Evolutionary conservation across 129 eudicot species (phyloP).

Genomic region (Scalesia atractyloides): DNA sequence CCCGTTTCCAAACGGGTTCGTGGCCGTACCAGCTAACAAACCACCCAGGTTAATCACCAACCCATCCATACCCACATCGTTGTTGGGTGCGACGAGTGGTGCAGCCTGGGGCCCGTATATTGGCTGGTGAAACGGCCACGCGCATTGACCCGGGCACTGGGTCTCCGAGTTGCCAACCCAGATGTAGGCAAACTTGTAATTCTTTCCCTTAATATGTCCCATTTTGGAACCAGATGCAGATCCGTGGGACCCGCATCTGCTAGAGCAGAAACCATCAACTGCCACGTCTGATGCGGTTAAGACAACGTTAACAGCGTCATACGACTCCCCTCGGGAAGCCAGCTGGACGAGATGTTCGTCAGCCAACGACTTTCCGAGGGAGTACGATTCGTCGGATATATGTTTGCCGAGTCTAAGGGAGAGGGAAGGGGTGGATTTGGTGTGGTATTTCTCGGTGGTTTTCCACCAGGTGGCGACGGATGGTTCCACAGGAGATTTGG

Average conservation of each 20-base stretch:
- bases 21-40: constrained; percentile 43
- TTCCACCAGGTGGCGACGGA: constrained; percentile 62
- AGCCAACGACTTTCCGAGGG: constrained; percentile 48
- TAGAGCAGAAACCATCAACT: constrained; percentile 53
- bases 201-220: constrained; percentile 22
- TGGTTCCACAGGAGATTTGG: constrained; percentile 26
- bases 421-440: constrained; percentile 11
- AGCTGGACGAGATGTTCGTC: constrained; percentile 31
- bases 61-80: constrained; percentile 48
- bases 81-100: constrained; percentile 53
- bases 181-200: constrained; percentile 36
- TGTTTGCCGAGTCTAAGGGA: constrained; percentile 36
- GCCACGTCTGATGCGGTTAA: constrained; percentile 53
- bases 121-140: constrained; percentile 66
- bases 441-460: constrained; percentile 36
- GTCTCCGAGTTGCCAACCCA: constrained; percentile 61
- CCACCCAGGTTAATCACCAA: constrained; percentile 42
- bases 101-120: constrained; percentile 50
- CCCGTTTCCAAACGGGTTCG: constrained; percentile 53
- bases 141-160: constrained; percentile 64
- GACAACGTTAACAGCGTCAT: constrained; percentile 50
- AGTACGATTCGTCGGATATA: constrained; percentile 36
- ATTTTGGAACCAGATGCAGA: constrained; percentile 18
- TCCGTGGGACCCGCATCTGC: constrained; percentile 61
- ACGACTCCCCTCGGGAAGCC: constrained; percentile 38